Percentiles rank a stretch among this genome's conserved stretches.
Evolutionary conservation across 495 filamentous ascomycete species (phyloP).

Genomic region (Aspergillus sclerotiicarbonarius): DNA sequence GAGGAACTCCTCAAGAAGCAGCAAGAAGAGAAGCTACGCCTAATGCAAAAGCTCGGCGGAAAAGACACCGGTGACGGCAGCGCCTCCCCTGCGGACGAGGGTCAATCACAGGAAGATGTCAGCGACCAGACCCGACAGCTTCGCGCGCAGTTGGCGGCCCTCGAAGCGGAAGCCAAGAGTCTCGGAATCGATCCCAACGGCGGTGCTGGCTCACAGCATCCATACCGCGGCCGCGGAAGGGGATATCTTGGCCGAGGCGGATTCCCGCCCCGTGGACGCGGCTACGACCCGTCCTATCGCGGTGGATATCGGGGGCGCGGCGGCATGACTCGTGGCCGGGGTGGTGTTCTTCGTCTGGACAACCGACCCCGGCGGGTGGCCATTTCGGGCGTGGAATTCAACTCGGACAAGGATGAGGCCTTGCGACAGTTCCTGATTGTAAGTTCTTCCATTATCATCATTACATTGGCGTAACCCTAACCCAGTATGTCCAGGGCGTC

Average conservation of each 20-base stretch:
- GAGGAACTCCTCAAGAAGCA: constrained; percentile 73
- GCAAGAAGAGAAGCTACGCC: constrained; percentile 69
- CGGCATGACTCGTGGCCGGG: constrained; percentile 47
- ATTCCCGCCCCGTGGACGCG: constrained; percentile 40
- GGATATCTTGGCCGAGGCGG: constrained; percentile 34
- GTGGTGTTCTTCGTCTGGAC: constrained; percentile 76
- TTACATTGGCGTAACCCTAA: constrained; percentile 1
- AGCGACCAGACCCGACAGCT: constrained; percentile 63
- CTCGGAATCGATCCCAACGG: constrained; percentile 66
- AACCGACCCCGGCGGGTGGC: constrained; percentile 79
- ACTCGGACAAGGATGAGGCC: constrained; percentile 73
- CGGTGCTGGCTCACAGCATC: constrained; percentile 29
- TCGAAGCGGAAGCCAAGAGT: constrained; percentile 81
- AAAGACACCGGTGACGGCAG: constrained; percentile 34
- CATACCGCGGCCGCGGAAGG: constrained; percentile 42
- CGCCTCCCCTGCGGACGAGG: constrained; percentile 15
- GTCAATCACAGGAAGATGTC: constrained; percentile 39
- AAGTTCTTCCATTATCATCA: constrained; percentile 34
- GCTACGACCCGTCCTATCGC: constrained; percentile 43
- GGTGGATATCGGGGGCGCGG: constrained; percentile 58
- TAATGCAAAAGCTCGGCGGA: constrained; percentile 61
- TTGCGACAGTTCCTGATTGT: constrained; percentile 85
- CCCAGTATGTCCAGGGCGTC: constrained; percentile 59
- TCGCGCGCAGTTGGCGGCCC: constrained; percentile 72
- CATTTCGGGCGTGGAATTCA: constrained; percentile 67